Conservation (phyloP, 805 yeast species). For the Priceomyces haplophilus region DNA sequence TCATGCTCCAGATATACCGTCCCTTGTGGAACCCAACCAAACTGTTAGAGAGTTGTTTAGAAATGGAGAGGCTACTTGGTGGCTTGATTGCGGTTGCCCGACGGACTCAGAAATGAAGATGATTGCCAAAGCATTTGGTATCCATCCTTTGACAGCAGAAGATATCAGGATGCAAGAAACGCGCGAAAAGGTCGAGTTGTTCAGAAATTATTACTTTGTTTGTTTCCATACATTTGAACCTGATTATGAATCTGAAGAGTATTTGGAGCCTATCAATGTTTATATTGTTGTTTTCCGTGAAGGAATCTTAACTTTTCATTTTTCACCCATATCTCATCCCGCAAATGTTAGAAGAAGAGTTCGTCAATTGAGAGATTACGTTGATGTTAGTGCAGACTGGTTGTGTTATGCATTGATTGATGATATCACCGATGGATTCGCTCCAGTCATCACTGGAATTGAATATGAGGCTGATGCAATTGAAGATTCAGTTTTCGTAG, state of each 20-base stretch:
- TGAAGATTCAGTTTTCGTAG: slow-evolving; percentile 81
- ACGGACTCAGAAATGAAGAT: slow-evolving; percentile 93
- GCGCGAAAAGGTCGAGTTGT: slow-evolving; percentile 94
- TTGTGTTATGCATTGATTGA: slow-evolving; percentile 77
- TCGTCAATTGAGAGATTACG: slow-evolving; percentile 73
- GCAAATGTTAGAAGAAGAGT: slow-evolving; percentile 79
- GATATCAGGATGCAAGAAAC: slow-evolving; percentile 96
- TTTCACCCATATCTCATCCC: slow-evolving; percentile 55
- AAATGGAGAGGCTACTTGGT: slow-evolving; percentile 81
- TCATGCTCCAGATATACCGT: slow-evolving; percentile 84
- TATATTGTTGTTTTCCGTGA: slow-evolving; percentile 62
- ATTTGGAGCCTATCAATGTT: slow-evolving; percentile 74
- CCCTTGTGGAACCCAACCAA: slow-evolving; percentile 64
- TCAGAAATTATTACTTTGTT: slow-evolving; percentile 86
- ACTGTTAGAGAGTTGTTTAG: slow-evolving; percentile 68
- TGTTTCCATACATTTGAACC: slow-evolving; percentile 96
- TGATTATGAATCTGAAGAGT: slow-evolving; percentile 77
- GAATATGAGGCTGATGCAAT: slow-evolving; percentile 81
- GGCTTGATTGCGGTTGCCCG: slow-evolving; percentile 93
- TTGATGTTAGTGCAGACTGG: slow-evolving; percentile 79
- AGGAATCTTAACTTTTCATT: slow-evolving; percentile 60
- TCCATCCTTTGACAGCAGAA: slow-evolving; percentile 97
- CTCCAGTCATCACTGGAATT: slow-evolving; percentile 72
- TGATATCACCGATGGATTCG: slow-evolving; percentile 83
- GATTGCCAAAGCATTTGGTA: slow-evolving; percentile 88